Base-by-base conservation (phyloP, 2,329 filamentous ascomycete genomes). In the Trichoderma pleuroti region DNA sequence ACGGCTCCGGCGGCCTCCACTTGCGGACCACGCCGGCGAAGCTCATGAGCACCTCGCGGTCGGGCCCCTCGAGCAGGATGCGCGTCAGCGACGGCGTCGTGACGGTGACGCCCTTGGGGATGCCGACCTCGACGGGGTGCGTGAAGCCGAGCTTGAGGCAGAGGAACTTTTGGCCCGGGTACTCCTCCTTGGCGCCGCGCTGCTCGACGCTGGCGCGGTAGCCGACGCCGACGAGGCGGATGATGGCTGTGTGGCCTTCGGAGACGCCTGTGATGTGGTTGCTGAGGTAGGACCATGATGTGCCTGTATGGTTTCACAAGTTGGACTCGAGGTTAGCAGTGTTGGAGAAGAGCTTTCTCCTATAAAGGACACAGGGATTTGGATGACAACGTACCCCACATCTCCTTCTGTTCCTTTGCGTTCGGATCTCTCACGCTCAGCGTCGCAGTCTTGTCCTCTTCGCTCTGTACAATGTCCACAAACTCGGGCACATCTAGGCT, bases 121-220 rank as follows among this genome's bases (percentile, higher is more conserved):
- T 89, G 4, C 90, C 90, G 78, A 98, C 86, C 82, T 99, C 95
- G 74, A 99, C 93, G 0, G 95, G 92, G 85, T 99, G 96, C 73
- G 95, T 97, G 83, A 94, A 99, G 71, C 96, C 96, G 69, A 99
- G 92, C 86, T 98, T 98, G 74, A 99, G 85, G 73, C 92, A 93
- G 54, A 99, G 91, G 76, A 97, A 97, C 79, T 93, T 88, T 82
- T 98, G 94, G 54, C 92, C 94, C 0, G 89, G 89, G 78, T 91
- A 98, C 70, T 91, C 88, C 72, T 92, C 90, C 72, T 91, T 93
- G 39, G 84, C 89, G 28, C 92, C 92, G 49, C 87, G 91, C 71
- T 90, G 83, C 81, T 98, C 94, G 75, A 99, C 87, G 5, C 89
- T 92, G 18, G 96, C 96, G 81, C 95, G 89, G 86, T 98, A 99